Percentiles rank a stretch among this genome's conserved stretches.
Conservation (phyloP, 805 yeast species). For the Saturnispora gosingensis region DNA sequence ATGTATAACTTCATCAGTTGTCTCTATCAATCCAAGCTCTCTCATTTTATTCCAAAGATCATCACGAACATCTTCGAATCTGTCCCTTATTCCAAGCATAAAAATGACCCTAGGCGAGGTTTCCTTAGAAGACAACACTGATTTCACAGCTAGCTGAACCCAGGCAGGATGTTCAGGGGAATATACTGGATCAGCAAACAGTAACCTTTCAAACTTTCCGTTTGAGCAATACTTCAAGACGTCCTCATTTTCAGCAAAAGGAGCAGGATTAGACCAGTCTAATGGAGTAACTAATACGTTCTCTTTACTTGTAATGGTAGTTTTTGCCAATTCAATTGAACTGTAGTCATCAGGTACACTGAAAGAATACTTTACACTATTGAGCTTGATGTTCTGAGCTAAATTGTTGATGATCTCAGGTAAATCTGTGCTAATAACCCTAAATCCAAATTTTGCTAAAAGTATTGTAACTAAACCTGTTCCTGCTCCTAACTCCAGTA, state of each 20-base stretch:
- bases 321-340: not conserved
- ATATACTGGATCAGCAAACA: constrained; percentile 85
- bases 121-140: constrained; percentile 30
- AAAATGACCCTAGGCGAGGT: constrained; percentile 42
- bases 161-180: constrained; percentile 71
- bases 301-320: constrained; percentile 26
- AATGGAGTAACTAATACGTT: constrained; percentile 24
- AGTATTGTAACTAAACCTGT: constrained; percentile 86
- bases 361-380: constrained; percentile 27
- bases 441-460: constrained; percentile 42
- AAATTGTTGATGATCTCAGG: constrained; percentile 70
- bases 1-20: constrained; percentile 36
- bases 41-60: constrained; percentile 47
- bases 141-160: constrained; percentile 51
- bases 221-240: constrained; percentile 12
- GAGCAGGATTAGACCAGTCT: constrained; percentile 68
- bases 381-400: constrained; percentile 45
- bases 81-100: constrained; percentile 67
- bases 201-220: constrained; percentile 43
- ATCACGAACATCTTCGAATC: constrained; percentile 57
- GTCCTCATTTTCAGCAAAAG: constrained; percentile 17
- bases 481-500: constrained; percentile 87
- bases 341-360: not conserved
- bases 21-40: constrained; percentile 28
- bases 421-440: constrained; percentile 60